phyloP scores from a whole-genome alignment of 2,329 filamentous ascomycete species.

The Sordariomycetes sp. region DNA sequence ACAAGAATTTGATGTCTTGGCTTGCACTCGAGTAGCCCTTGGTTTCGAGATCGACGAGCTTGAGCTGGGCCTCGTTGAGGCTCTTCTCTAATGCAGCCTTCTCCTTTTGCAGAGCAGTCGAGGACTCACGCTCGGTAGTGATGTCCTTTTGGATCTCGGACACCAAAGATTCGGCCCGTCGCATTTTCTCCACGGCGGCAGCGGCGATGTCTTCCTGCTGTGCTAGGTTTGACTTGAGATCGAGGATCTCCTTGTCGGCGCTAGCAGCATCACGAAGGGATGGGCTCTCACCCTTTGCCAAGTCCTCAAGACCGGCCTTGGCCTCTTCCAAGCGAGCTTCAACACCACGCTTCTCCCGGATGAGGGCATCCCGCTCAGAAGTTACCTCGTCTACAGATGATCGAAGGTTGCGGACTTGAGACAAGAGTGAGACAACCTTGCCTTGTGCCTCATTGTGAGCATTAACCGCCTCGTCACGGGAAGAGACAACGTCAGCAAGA shows the following conservation, averaged over 20 bases:
- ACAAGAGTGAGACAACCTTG: conserved; percentile 83
- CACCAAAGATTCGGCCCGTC: conserved; percentile 77
- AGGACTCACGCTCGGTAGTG: conserved; percentile 72
- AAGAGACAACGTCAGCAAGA: conserved; percentile 77
- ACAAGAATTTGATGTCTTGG: conserved; percentile 89
- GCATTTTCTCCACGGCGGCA: conserved; percentile 95
- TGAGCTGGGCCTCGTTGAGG: conserved; percentile 82
- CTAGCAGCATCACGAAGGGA: conserved; percentile 83
- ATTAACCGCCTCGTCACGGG: conserved; percentile 85
- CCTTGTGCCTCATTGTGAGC: conserved; percentile 93
- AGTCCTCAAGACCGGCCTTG: conserved; percentile 78
- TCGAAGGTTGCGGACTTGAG: conserved; percentile 78
- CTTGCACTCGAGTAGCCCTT: conserved; percentile 93
- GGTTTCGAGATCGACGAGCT: conserved; percentile 87
- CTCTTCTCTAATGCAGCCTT: conserved; percentile 85
- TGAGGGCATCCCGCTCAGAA: conserved; percentile 73
- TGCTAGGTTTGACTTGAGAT: conserved; percentile 79
- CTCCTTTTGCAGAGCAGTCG: conserved; percentile 75
- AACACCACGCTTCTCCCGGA: conserved; percentile 83
- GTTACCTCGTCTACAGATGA: conserved; percentile 78
- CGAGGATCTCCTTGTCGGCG: conserved; percentile 80
- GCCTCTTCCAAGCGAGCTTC: conserved; percentile 82
- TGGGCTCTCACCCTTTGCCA: conserved; percentile 76
- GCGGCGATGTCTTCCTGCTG: conserved; percentile 89
- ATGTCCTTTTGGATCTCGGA: conserved; percentile 93